Evolutionary conservation across 352 stramenopile genomes (phyloP), one percentile per base, ranked within the genome.

Genomic region (Plasmopara halstedii): DNA sequence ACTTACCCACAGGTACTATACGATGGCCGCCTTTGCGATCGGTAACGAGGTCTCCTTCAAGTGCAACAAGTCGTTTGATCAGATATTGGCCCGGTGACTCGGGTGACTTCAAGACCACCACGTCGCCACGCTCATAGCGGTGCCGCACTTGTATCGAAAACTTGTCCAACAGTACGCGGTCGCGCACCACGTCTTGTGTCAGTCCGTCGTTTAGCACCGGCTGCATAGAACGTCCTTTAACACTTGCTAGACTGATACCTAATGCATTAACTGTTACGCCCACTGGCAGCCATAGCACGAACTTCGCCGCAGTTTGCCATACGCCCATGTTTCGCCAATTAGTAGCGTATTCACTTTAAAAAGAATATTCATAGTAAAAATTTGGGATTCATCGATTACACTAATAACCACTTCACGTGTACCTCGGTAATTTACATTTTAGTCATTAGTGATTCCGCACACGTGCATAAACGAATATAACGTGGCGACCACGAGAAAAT

Each of bases 381-480:
- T n/a, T n/a, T n/a, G n/a, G n/a, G n/a, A n/a, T n/a, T n/a, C n/a
- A n/a, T n/a, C n/a, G n/a, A n/a, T n/a, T n/a, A n/a, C n/a, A n/a
- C n/a, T n/a, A n/a, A n/a, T n/a, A n/a, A n/a, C 25, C 25, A 29
- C 20, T n/a, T 26, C 21, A 25, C 26, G 6, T 18, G 33, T 20
- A 11, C 11, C 14, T 29, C 37, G n/a, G n/a, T 58, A 58, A 36
- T n/a, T n/a, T n/a, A n/a, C n/a, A n/a, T n/a, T n/a, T n/a, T 55
- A 85, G 32, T 76, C 67, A 45, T 93, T 93, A 50, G 62, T 85
- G 42, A 93, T 65, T 9, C 73, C 73, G 58, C 81, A 93, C 35
- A 79, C 65, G 47, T 93, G 81, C 74, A 90, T 88, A 58, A 88
- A 90, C 34, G 76, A 84, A 64, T 93, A 94, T 33, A 93, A 70